A percentile compares a stretch with the other conserved stretches of the same genome.
These are phyloP conservation scores for Xylaria curta DNA, from an alignment of 495 filamentous ascomycete genomes.

Conservation along the genomic window DNA sequence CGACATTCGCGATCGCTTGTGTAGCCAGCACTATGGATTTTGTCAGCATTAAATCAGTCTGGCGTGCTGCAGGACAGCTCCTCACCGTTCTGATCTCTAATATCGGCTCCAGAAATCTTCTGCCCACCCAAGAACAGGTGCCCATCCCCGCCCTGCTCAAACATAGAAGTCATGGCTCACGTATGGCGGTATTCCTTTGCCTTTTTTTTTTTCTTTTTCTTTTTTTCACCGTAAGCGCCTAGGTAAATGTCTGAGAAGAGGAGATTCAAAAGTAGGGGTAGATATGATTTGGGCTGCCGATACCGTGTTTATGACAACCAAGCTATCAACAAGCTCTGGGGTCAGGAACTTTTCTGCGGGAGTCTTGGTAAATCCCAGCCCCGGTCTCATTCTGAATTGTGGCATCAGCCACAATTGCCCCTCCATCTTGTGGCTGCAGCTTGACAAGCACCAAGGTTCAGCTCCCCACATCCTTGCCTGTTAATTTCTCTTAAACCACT, in stretches of 20 bases:
- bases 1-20: slow-evolving; percentile 96
- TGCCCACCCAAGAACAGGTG: slow-evolving; percentile 90
- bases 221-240: neutral
- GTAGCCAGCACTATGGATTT: slow-evolving; percentile 79
- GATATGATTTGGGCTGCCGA: slow-evolving; percentile 30
- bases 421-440: slow-evolving; percentile 28
- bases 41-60: slow-evolving; percentile 35
- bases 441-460: no score
- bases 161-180: slow-evolving; percentile 79
- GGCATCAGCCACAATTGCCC: slow-evolving; percentile 33
- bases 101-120: slow-evolving; percentile 94
- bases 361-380: slow-evolving; percentile 35
- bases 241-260: neutral
- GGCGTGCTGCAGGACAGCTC: slow-evolving; percentile 20
- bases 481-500: no score
- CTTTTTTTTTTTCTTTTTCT: neutral
- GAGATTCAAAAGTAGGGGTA: neutral
- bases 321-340: slow-evolving; percentile 28
- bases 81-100: slow-evolving; percentile 93
- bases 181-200: neutral
- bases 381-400: slow-evolving; percentile 22
- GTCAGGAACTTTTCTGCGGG: slow-evolving; percentile 41
- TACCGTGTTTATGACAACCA: slow-evolving; percentile 31
- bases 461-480: no score
- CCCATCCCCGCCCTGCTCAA: slow-evolving; percentile 87